A percentile compares a stretch with the other conserved stretches of the same genome.
These are phyloP conservation scores for Linderniella brevidens DNA, from an alignment of 257 asterid genomes.

Conservation along the genomic window DNA sequence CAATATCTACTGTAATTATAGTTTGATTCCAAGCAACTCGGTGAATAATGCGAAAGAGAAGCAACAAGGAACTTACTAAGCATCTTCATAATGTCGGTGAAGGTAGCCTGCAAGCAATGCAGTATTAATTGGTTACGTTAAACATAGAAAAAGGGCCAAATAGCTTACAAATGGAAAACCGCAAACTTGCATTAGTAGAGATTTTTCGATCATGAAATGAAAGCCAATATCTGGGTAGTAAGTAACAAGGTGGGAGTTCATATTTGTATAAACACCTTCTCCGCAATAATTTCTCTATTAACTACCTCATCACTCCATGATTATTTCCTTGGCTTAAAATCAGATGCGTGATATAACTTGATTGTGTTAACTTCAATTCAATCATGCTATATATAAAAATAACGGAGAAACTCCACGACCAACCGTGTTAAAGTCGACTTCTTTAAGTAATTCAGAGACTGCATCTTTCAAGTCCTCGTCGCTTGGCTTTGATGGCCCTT, in stretches of 20 bases:
- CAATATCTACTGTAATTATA: neutral
- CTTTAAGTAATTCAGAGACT: constrained; percentile 35
- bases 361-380: neutral
- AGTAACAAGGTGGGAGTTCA: neutral
- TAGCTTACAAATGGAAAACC: neutral
- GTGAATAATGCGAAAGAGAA: neutral
- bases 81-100: constrained; percentile 81
- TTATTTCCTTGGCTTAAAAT: too few species aligned
- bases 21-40: neutral
- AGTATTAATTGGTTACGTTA: neutral
- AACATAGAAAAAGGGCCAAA: neutral
- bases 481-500: constrained; percentile 26
- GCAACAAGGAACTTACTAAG: constrained; percentile 35
- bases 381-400: constrained; percentile 3
- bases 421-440: constrained; percentile 56
- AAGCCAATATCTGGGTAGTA: too few species aligned
- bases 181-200: neutral
- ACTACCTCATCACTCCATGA: too few species aligned
- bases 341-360: neutral
- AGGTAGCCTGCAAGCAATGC: constrained; percentile 67
- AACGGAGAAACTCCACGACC: constrained; percentile 12
- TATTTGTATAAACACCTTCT: too few species aligned
- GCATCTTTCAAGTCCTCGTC: constrained; percentile 30
- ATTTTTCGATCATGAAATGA: too few species aligned
- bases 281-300: too few species aligned